Conservation (phyloP, 129 eudicot genomes). For the Pseudognaphalium luteoalbum region DNA sequence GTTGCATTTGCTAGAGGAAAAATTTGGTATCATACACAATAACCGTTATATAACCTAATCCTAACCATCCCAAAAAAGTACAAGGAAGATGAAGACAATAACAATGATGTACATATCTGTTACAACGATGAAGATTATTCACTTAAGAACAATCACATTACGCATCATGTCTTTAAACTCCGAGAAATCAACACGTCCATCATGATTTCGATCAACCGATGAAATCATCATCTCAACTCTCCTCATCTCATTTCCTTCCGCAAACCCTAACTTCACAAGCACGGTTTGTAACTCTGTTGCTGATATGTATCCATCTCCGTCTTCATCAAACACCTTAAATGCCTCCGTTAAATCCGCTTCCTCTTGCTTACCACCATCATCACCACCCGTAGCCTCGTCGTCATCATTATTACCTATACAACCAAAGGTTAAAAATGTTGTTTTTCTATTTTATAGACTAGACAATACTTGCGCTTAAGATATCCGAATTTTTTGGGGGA, state of each 20-base stretch:
- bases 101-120: neutral
- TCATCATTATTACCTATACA: neutral
- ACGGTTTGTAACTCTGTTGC: constrained; percentile 68
- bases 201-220: constrained; percentile 64
- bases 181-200: constrained; percentile 69
- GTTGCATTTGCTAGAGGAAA: no score
- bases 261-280: constrained; percentile 63
- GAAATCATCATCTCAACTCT: constrained; percentile 79
- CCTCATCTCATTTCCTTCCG: constrained; percentile 50
- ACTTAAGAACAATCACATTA: constrained; percentile 42
- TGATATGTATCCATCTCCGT: constrained; percentile 80
- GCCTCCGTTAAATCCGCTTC: constrained; percentile 76
- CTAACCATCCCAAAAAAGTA: neutral
- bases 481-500: no score
- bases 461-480: neutral
- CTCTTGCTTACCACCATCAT: constrained; percentile 30
- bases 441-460: neutral
- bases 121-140: neutral
- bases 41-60: neutral
- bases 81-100: neutral
- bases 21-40: neutral
- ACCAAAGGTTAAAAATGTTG: neutral
- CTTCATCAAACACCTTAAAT: constrained; percentile 81
- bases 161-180: constrained; percentile 95
- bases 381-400: neutral